Base-by-base conservation (phyloP, 768 basidiomycete genomes). In the Strobilomyces dryophilus region DNA sequence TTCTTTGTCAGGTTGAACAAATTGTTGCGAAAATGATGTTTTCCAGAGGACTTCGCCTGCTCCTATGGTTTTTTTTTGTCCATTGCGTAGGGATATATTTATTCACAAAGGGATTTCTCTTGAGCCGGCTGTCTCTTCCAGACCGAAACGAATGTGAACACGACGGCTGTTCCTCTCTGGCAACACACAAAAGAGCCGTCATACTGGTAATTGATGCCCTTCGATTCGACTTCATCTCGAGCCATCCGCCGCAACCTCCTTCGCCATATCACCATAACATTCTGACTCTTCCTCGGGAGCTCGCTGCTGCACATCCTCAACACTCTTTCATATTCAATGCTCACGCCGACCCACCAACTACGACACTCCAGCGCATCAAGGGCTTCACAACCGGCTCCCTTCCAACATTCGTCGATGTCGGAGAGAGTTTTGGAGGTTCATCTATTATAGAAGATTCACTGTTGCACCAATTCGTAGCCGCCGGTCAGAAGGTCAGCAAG, bases 381-480 rank as follows among this genome's bases (percentile, higher is more conserved):
- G 97, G 86, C 0, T 73, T 99, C 39, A 97, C 93, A 0, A 98
- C 97, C 0, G 97, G 95, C 9, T 94, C 93, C 0, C 73, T 99
- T 9, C 95, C 95, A 0, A 98, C 95, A 0, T 98, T 99, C 64
- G 81, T 98, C 37, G 95, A 98, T 64, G 78, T 89, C n/a, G 92
- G 94, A 7, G 84, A 83, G 39, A 98, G 92, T 65, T 97, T 98
- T 71, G 93, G 90, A 12, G 93, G 83, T 0, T 85, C 88, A 2
- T 82, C 84, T 0, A 89, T 97, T 37, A 76, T 76, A 7, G 97
- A 99, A 70, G 97, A 98, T 67, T 94, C 92, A 0, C 73, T 95
- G 47, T 72, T 98, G 5, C 80, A 81, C 45, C 95, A 98, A 66
- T 65, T 94, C 37, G 67, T 68, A 7, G 56, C 71, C 12, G 77